phyloP scores from a whole-genome alignment of 169 alveolate species.

The Eimeria acervulina region DNA sequence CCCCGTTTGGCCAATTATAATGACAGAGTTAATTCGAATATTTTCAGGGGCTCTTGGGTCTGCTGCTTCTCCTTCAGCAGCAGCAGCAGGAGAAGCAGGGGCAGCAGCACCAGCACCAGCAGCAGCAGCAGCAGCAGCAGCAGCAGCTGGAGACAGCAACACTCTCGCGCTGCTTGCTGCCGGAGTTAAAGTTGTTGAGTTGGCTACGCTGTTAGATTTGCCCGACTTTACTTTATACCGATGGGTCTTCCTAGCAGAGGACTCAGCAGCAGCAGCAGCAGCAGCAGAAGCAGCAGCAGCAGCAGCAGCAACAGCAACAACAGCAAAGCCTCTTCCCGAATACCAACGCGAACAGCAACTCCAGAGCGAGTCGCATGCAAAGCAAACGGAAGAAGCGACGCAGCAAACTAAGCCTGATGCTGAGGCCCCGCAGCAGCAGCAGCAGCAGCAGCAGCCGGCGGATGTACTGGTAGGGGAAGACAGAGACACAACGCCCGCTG shows the following conservation, averaged over 20 bases:
- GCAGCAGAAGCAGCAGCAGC: not conserved
- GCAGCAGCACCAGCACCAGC: not conserved
- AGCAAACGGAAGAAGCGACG: not conserved
- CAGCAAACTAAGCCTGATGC: not conserved
- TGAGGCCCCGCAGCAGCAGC: not conserved
- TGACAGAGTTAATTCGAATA: slow-evolving; percentile 86
- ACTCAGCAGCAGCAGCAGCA: too few species aligned
- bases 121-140: slow-evolving; percentile 15
- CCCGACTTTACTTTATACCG: slow-evolving; percentile 88
- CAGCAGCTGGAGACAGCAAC: not conserved
- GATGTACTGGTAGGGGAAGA: not conserved
- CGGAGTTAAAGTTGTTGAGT: slow-evolving; percentile 86
- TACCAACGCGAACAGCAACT: too few species aligned
- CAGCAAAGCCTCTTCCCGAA: not conserved
- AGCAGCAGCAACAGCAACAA: too few species aligned
- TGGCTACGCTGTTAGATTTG: slow-evolving; percentile 86
- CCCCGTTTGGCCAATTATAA: slow-evolving; percentile 88
- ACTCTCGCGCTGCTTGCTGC: slow-evolving; percentile 78
- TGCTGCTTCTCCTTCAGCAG: not conserved
- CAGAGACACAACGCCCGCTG: not conserved
- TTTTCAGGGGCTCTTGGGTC: slow-evolving; percentile 77
- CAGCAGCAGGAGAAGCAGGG: too few species aligned
- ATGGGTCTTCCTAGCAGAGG: slow-evolving; percentile 83
- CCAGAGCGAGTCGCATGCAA: too few species aligned
- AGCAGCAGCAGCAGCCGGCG: not conserved